These are phyloP conservation scores for Cerioporus squamosus DNA, from an alignment of 1,284 basidiomycete genomes.

Conservation along the genomic window DNA sequence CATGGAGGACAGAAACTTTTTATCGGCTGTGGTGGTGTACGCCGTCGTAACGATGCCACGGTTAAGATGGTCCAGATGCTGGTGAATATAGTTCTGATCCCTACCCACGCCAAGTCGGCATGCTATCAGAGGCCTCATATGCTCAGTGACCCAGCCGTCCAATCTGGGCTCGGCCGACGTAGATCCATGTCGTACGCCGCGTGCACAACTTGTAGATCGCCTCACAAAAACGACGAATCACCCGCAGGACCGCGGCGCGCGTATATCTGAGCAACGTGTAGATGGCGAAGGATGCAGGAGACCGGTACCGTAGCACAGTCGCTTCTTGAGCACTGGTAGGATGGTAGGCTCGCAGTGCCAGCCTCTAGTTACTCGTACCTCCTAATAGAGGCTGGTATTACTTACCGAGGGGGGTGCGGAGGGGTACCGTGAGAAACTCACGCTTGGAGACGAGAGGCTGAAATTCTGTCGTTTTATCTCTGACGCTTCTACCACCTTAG, in stretches of 20 bases:
- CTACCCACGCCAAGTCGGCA: neutral
- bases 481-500: too few relatives aligned
- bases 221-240: neutral
- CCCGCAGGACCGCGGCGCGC: neutral
- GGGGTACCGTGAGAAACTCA: too few relatives aligned
- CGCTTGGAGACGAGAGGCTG: too few relatives aligned
- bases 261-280: neutral
- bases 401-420: too few relatives aligned
- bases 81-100: neutral
- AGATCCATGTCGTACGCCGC: neutral
- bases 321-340: slow-evolving; percentile 14
- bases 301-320: slow-evolving; percentile 23
- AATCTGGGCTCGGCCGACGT: neutral
- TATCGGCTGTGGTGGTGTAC: neutral
- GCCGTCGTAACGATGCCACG: neutral
- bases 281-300: slow-evolving; percentile 18
- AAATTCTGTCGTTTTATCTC: too few relatives aligned
- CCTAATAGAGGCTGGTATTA: too few relatives aligned
- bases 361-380: too few relatives aligned
- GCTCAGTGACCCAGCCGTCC: neutral
- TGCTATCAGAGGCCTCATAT: neutral
- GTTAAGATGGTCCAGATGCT: neutral
- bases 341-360: too few relatives aligned
- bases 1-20: too few relatives aligned
- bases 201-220: neutral